These are phyloP conservation scores for Eucalyptus melliodora DNA, from an alignment of 345 rosid species.

Conservation along the genomic window DNA sequence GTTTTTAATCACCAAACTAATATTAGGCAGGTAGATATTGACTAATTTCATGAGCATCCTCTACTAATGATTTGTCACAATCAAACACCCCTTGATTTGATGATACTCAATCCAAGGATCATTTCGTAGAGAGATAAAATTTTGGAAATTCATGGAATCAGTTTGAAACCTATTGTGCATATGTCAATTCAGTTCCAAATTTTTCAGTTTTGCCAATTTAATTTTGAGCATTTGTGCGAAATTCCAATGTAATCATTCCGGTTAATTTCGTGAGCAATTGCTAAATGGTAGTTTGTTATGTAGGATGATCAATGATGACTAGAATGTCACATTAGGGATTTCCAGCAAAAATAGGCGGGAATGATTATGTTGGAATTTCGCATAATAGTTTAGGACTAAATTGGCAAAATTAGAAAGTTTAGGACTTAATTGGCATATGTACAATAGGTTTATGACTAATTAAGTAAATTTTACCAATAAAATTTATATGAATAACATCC, in stretches of 20 bases:
- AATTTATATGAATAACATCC: neutral
- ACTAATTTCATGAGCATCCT: neutral
- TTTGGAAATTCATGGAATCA: neutral
- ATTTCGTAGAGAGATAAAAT: neutral
- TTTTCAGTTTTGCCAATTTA: neutral
- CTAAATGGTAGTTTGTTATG: neutral
- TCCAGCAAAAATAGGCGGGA: neutral
- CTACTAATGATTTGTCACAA: neutral
- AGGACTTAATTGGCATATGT: neutral
- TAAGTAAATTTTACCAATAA: neutral
- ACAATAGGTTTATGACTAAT: neutral
- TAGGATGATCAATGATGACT: neutral
- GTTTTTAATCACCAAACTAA: neutral
- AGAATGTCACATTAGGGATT: neutral
- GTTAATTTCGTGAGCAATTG: neutral
- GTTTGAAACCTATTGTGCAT: rapidly evolving
- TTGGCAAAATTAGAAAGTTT: neutral
- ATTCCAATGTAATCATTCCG: neutral
- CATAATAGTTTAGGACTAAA: neutral
- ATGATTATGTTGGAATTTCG: neutral
- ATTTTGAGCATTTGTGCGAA: neutral
- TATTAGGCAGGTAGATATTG: neutral
- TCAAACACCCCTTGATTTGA: neutral
- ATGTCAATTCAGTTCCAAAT: neutral
- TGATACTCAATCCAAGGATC: neutral